These are phyloP conservation scores for Leptographium radiaticola DNA, from an alignment of 2,329 filamentous ascomycete genomes.

Conservation along the genomic window DNA sequence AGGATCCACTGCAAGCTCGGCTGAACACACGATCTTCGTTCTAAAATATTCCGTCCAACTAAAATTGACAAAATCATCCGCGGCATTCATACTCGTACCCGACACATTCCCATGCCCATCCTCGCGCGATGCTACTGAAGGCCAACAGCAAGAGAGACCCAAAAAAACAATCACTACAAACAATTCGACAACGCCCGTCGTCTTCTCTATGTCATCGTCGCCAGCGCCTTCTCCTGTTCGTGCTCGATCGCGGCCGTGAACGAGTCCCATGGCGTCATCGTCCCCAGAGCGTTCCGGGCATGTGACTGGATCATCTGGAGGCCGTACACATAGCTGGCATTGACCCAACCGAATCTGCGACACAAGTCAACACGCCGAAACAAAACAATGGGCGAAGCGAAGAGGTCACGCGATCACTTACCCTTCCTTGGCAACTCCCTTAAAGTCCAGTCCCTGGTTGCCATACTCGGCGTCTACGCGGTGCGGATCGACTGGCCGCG, in stretches of 20 bases:
- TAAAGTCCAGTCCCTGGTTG: conserved; percentile 91
- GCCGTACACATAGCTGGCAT: conserved; percentile 92
- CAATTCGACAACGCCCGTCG: no score
- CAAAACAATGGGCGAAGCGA: not conserved
- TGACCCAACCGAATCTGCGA: conserved; percentile 90
- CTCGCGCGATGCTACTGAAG: no score
- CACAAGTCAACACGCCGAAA: conserved; percentile 15
- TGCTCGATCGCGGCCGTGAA: conserved; percentile 57
- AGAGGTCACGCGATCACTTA: conserved; percentile 34
- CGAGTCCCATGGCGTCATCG: conserved; percentile 74
- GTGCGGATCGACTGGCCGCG: conserved; percentile 76
- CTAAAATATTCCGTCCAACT: no score
- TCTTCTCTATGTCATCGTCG: conserved; percentile 21
- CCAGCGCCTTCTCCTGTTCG: conserved; percentile 39
- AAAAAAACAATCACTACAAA: no score
- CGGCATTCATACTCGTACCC: no score
- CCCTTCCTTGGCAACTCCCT: conserved; percentile 92
- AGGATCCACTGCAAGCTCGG: not conserved
- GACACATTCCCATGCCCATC: no score
- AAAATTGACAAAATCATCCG: no score
- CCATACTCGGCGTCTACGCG: conserved; percentile 94
- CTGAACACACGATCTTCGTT: no score
- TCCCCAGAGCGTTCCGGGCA: conserved; percentile 77
- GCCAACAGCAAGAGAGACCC: not conserved
- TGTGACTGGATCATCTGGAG: conserved; percentile 79